These are phyloP conservation scores for Halophytophthora polymorphica DNA, from an alignment of 352 stramenopile species.

Conservation along the genomic window DNA sequence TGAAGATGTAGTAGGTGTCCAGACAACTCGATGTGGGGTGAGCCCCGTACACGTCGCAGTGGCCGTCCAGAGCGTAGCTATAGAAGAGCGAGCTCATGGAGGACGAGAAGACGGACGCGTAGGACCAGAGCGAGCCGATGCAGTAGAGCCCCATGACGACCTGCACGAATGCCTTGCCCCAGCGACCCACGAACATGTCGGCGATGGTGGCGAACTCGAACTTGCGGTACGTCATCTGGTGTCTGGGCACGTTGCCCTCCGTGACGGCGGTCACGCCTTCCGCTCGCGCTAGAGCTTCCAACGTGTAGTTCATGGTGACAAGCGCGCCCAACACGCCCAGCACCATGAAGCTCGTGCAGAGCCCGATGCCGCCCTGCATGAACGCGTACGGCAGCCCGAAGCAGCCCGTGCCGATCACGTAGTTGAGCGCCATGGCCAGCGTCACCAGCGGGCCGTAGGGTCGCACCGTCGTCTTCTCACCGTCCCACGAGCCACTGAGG, in stretches of 20 bases:
- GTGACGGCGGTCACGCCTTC: conserved; percentile 70
- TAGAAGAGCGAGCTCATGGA: conserved; percentile 81
- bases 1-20: conserved; percentile 72
- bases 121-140: conserved; percentile 79
- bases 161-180: conserved; percentile 65
- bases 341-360: conserved; percentile 59
- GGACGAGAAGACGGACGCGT: conserved; percentile 85
- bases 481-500: conserved; percentile 28
- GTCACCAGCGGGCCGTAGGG: conserved; percentile 67
- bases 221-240: conserved; percentile 84
- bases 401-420: conserved; percentile 84
- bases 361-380: conserved; percentile 60
- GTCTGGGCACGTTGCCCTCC: conserved; percentile 39
- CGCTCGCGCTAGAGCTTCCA: conserved; percentile 73
- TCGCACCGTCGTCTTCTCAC: conserved; percentile 46
- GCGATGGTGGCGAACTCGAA: conserved; percentile 82
- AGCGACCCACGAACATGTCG: conserved; percentile 79
- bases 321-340: conserved; percentile 59
- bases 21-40: conserved; percentile 45
- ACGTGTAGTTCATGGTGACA: conserved; percentile 88
- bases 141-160: conserved; percentile 73
- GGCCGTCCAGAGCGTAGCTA: conserved; percentile 56
- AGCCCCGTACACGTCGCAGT: conserved; percentile 66
- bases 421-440: conserved; percentile 84
- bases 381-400: conserved; percentile 83